phyloP scores from a whole-genome alignment of 2,329 filamentous ascomycete genomes.

The Byssoonygena ceratinophila region DNA sequence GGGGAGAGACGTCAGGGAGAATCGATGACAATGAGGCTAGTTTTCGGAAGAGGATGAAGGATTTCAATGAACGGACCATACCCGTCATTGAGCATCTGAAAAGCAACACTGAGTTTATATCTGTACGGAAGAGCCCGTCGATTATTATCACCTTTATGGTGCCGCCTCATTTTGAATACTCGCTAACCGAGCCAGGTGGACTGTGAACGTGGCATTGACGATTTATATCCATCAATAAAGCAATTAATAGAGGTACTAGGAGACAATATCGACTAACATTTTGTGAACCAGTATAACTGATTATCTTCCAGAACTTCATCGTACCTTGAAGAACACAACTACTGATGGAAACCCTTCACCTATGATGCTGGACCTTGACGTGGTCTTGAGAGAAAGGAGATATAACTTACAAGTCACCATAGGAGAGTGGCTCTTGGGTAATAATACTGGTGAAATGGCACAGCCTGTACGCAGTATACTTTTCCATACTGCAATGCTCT shows the following conservation, averaged over 20 bases:
- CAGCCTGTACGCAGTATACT: no score
- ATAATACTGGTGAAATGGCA: no score
- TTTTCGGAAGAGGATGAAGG: background rate
- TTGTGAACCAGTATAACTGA: no score
- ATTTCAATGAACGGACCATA: background rate
- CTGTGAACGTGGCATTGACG: background rate
- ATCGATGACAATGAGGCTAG: background rate
- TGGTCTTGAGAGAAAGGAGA: no score
- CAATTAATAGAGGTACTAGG: background rate
- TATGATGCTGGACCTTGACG: no score
- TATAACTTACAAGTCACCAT: no score
- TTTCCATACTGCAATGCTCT: no score
- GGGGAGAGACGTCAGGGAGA: background rate
- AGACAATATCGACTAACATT: no score
- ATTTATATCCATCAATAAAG: constrained; percentile 1
- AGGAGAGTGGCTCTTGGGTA: no score
- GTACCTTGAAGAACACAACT: no score
- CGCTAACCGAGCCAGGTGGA: background rate
- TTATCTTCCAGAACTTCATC: background rate
- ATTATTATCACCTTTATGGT: background rate
- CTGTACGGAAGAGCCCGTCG: background rate
- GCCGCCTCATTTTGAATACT: background rate
- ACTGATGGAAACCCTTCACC: no score
- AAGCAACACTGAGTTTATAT: background rate
- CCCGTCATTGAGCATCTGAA: background rate